Conservation (phyloP, 305 asterid species). For the Fraxinus angustifolia region DNA sequence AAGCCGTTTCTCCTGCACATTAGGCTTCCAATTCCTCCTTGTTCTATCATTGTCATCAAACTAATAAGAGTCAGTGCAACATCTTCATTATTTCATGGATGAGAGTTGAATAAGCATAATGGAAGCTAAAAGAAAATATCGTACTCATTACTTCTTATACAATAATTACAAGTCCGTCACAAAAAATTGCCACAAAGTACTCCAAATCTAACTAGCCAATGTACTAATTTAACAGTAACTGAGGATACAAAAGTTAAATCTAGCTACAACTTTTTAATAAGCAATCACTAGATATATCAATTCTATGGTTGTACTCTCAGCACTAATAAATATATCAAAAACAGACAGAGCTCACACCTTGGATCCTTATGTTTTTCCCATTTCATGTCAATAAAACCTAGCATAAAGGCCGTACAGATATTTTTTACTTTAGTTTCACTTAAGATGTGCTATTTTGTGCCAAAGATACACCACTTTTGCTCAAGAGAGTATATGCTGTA, state of each 20-base stretch:
- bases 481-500: background rate
- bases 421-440: background rate
- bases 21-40: slow-evolving; percentile 85
- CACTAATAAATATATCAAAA: background rate
- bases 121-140: background rate
- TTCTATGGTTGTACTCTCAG: background rate
- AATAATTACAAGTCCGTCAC: background rate
- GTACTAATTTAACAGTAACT: background rate
- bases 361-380: background rate
- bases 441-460: background rate
- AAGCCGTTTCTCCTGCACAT: slow-evolving; percentile 83
- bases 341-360: background rate
- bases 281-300: background rate
- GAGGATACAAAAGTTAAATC: slow-evolving; percentile 12
- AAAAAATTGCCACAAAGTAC: background rate
- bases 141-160: background rate
- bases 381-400: background rate
- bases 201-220: slow-evolving; percentile 15
- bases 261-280: background rate
- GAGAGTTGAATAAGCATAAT: background rate
- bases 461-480: background rate
- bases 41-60: slow-evolving; percentile 48
- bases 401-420: background rate
- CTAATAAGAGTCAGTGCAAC: slow-evolving; percentile 22
- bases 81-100: background rate